Evolutionary conservation across 495 filamentous ascomycete genomes (phyloP).

Genomic region (Podospora australis): DNA sequence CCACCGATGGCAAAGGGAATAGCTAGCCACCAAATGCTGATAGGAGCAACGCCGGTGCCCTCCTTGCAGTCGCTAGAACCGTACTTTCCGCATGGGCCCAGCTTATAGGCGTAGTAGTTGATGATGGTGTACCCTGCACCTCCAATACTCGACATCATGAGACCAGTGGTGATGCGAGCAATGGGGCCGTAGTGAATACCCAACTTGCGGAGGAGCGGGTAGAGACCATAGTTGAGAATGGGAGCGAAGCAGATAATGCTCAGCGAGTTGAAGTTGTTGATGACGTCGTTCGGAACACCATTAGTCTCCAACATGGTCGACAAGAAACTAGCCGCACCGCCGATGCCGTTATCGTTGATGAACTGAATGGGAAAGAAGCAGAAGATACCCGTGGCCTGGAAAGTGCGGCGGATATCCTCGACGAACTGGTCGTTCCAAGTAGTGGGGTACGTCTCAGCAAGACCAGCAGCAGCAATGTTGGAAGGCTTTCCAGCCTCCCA

Average conservation of each 20-base stretch:
- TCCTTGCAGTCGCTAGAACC: conserved; percentile 35
- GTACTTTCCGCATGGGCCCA: conserved; percentile 44
- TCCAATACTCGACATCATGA: conserved; percentile 56
- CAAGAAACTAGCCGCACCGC: conserved; percentile 42
- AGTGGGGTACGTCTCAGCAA: conserved; percentile 26
- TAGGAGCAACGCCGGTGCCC: conserved; percentile 43
- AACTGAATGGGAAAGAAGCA: conserved; percentile 67
- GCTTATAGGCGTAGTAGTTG: conserved; percentile 64
- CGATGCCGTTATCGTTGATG: conserved; percentile 52
- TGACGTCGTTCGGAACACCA: conserved; percentile 70
- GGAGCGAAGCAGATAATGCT: conserved; percentile 65
- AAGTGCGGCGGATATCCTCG: conserved; percentile 49
- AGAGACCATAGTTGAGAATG: conserved; percentile 56
- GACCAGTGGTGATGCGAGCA: conserved; percentile 67
- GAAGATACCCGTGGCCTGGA: conserved; percentile 54
- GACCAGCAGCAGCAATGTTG: conserved; percentile 43
- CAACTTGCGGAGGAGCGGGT: conserved; percentile 58
- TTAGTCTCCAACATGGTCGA: conserved; percentile 57
- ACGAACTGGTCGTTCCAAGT: conserved; percentile 52
- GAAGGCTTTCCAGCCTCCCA: conserved; percentile 62
- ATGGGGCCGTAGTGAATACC: conserved; percentile 64
- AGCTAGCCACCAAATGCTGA: conserved; percentile 44
- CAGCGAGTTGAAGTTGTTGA: conserved; percentile 71
- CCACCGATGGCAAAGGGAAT: conserved; percentile 50
- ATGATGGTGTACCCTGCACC: conserved; percentile 63